Evolutionary conservation across 768 basidiomycete species (phyloP).

Genomic region (Naematelia encephala): DNA sequence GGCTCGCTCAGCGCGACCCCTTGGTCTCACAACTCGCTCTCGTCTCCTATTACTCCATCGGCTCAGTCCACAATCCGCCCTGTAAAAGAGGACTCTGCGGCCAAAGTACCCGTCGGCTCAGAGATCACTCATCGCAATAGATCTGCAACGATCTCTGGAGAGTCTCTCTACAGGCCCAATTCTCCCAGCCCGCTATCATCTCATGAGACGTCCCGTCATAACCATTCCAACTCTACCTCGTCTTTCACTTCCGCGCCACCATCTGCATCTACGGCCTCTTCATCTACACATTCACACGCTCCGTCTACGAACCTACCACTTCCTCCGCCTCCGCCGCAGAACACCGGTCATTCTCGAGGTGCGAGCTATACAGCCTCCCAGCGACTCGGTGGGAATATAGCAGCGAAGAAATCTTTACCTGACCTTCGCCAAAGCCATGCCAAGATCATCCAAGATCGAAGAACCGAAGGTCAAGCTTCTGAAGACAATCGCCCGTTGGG

Average conservation of each 20-base stretch:
- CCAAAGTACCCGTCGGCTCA: background rate
- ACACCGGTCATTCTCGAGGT: slow-evolving; percentile 35
- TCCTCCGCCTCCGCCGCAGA: slow-evolving; percentile 23
- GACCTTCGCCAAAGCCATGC: slow-evolving; percentile 63
- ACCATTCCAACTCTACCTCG: slow-evolving; percentile 20
- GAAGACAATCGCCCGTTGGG: slow-evolving; percentile 25
- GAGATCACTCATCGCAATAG: slow-evolving; percentile 11
- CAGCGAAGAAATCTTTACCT: slow-evolving; percentile 76
- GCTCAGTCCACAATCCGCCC: slow-evolving; percentile 32
- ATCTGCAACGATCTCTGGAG: slow-evolving; percentile 21
- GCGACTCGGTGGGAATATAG: slow-evolving; percentile 37
- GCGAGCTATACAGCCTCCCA: slow-evolving; percentile 45
- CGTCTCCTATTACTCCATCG: slow-evolving; percentile 14
- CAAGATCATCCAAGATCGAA: slow-evolving; percentile 50
- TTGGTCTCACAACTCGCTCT: slow-evolving; percentile 9
- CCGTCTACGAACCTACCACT: slow-evolving; percentile 58
- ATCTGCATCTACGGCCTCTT: slow-evolving; percentile 30
- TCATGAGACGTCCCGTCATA: slow-evolving; percentile 8
- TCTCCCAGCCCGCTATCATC: slow-evolving; percentile 12
- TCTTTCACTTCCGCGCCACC: slow-evolving; percentile 23
- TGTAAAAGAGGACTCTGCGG: slow-evolving; percentile 10
- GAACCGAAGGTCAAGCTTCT: slow-evolving; percentile 19
- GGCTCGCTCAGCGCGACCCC: slow-evolving; percentile 9
- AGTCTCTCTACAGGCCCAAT: slow-evolving; percentile 13
- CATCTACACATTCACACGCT: slow-evolving; percentile 54